Conservation (phyloP, 352 stramenopile genomes). For the Globisporangium nagaii region DNA sequence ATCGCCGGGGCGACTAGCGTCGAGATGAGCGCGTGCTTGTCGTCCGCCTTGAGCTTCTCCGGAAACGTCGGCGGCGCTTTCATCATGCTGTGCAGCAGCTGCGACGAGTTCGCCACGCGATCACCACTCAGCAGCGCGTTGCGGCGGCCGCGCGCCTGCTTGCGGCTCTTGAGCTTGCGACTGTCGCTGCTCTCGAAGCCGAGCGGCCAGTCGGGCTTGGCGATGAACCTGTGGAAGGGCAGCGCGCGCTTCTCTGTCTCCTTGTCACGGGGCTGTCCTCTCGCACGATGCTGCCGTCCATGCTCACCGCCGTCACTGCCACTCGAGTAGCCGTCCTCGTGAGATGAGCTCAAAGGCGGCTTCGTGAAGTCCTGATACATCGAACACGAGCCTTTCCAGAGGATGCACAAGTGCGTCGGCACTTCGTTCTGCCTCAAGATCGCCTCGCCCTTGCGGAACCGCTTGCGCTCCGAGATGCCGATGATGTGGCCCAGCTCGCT, state of each 20-base stretch:
- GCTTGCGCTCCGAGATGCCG: conserved; percentile 63
- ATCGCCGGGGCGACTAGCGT: conserved; percentile 46
- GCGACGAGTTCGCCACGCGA: not conserved
- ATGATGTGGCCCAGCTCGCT: conserved; percentile 66
- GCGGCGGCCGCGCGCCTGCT: conserved; percentile 37
- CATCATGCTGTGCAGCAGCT: not conserved
- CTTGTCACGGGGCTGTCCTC: conserved; percentile 1
- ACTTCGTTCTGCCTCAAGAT: conserved; percentile 61
- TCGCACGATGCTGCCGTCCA: not conserved
- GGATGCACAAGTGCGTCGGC: conserved; percentile 39
- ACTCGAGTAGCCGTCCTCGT: conserved; percentile 8
- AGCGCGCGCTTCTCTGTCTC: conserved; percentile 19
- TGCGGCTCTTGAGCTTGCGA: conserved; percentile 28
- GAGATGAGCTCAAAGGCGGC: conserved; percentile 26
- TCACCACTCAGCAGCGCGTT: conserved; percentile 27
- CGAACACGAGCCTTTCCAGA: conserved; percentile 61
- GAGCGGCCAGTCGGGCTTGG: conserved; percentile 57
- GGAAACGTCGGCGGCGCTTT: conserved; percentile 13
- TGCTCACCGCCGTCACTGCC: conserved; percentile 6
- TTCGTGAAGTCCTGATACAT: conserved; percentile 63
- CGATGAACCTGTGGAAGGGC: conserved; percentile 55
- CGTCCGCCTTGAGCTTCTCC: conserved; percentile 20
- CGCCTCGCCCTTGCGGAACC: conserved; percentile 60
- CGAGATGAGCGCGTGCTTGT: conserved; percentile 39
- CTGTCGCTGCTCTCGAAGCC: conserved; percentile 36